Percentiles rank a stretch among this genome's conserved stretches.
Evolutionary conservation across 1,139 yeast species (phyloP).

Genomic region (Geotrichum phurueaensis): DNA sequence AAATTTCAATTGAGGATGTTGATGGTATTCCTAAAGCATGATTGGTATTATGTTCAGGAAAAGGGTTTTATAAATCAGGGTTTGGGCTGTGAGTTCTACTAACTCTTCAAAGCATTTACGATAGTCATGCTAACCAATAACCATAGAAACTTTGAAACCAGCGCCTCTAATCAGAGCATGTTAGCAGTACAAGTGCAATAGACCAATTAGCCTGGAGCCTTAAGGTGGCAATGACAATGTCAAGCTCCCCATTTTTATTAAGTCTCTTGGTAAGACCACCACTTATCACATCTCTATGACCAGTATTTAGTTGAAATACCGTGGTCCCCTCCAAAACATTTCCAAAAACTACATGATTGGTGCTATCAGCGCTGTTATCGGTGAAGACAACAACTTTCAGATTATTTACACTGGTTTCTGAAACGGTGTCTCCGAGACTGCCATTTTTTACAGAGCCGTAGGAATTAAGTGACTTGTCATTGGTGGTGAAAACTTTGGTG

Average conservation of each 20-base stretch:
- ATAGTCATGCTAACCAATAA: too few relatives aligned
- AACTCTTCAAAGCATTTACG: too few relatives aligned
- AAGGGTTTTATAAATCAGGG: too few relatives aligned
- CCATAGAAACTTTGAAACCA: too few relatives aligned
- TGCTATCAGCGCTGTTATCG: conserved; percentile 94
- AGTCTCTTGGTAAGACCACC: conserved; percentile 96
- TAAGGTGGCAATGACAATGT: conserved; percentile 77
- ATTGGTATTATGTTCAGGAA: too few relatives aligned
- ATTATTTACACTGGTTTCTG: conserved; percentile 89
- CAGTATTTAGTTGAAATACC: conserved; percentile 98
- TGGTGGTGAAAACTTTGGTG: conserved; percentile 97
- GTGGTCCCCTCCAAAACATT: conserved; percentile 94
- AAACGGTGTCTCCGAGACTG: conserved; percentile 95
- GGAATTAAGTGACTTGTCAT: conserved; percentile 90
- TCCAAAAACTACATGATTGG: conserved; percentile 94
- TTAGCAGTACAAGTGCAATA: too few relatives aligned
- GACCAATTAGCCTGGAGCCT: conserved; percentile 38
- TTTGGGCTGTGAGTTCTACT: too few relatives aligned
- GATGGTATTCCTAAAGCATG: too few relatives aligned
- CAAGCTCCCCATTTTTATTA: conserved; percentile 65
- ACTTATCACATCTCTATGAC: conserved; percentile 99
- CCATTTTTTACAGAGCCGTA: conserved; percentile 87
- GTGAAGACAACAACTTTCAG: conserved; percentile 85
- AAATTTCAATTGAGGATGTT: too few relatives aligned
- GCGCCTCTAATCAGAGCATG: too few relatives aligned